Conservation (phyloP, 2,329 filamentous ascomycete genomes). For the Penicillium freii region DNA sequence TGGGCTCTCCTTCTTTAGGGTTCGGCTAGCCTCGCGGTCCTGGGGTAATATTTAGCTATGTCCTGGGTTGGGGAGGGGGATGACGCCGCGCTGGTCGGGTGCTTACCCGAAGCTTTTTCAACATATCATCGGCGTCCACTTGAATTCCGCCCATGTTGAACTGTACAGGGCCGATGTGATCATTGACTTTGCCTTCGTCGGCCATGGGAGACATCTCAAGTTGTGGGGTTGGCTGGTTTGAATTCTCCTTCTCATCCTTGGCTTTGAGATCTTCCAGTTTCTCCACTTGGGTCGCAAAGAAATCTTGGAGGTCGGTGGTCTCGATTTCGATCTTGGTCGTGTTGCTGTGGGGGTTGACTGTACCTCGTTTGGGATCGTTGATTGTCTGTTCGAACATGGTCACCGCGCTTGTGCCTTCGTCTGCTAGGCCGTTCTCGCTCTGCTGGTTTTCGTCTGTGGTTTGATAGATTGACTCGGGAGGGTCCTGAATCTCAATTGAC, state of each 20-base stretch:
- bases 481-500: conserved; percentile 74
- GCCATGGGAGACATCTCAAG: conserved; percentile 39
- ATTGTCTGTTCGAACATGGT: conserved; percentile 76
- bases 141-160: conserved; percentile 99
- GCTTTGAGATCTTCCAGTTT: conserved; percentile 65
- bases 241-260: conserved; percentile 53
- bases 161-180: conserved; percentile 90
- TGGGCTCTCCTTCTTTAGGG: conserved; percentile 35
- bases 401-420: conserved; percentile 60
- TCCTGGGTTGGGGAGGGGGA: not conserved
- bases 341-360: conserved; percentile 51
- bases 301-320: conserved; percentile 72
- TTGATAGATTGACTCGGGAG: conserved; percentile 31
- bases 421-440: conserved; percentile 15
- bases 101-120: conserved; percentile 76
- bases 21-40: conserved; percentile 46
- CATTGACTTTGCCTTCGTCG: conserved; percentile 54
- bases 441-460: conserved; percentile 27
- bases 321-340: conserved; percentile 55
- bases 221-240: conserved; percentile 35
- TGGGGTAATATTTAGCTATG: conserved; percentile 20
- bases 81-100: conserved; percentile 5
- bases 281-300: conserved; percentile 72
- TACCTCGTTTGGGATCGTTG: conserved; percentile 67
- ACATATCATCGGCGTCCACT: conserved; percentile 90